Conservation (phyloP, 352 stramenopile species). For the Phytophthora palmivora region DNA sequence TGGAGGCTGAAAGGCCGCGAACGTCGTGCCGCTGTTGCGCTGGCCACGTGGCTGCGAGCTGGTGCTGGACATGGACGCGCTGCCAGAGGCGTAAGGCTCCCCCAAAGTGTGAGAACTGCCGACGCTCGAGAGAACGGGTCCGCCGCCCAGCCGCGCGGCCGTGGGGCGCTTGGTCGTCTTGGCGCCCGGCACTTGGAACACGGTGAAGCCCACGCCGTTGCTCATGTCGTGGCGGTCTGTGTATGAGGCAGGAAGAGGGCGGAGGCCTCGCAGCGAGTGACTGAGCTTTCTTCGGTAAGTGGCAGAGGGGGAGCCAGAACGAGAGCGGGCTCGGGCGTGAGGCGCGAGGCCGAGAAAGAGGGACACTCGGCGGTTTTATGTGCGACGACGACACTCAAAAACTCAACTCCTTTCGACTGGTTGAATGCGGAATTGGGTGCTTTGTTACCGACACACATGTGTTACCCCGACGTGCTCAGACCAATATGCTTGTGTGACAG, state of each 20-base stretch:
- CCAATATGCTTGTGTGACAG: too few relatives aligned
- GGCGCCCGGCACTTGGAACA: slow-evolving; percentile 71
- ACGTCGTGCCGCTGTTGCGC: slow-evolving; percentile 45
- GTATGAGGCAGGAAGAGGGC: slow-evolving; percentile 1
- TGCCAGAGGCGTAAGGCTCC: slow-evolving; percentile 26
- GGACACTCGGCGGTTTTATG: background rate
- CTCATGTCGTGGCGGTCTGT: slow-evolving; percentile 31
- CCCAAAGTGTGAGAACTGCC: slow-evolving; percentile 23
- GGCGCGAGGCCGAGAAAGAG: slow-evolving; percentile 9
- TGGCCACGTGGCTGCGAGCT: slow-evolving; percentile 37
- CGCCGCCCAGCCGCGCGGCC: slow-evolving; percentile 31
- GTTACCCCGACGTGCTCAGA: too few relatives aligned
- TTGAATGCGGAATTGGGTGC: slow-evolving; percentile 1
- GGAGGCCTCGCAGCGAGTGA: slow-evolving; percentile 9
- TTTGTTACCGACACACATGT: too few relatives aligned
- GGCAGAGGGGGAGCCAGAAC: slow-evolving; percentile 22
- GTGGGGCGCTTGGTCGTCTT: slow-evolving; percentile 38
- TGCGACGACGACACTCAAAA: background rate
- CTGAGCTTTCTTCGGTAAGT: slow-evolving; percentile 17
- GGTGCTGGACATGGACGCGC: slow-evolving; percentile 11
- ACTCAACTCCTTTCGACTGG: slow-evolving; percentile 8
- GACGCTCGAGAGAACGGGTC: slow-evolving; percentile 22
- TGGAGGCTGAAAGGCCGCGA: slow-evolving; percentile 48
- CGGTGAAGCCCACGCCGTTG: slow-evolving; percentile 62
- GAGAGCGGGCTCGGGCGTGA: slow-evolving; percentile 3